Conservation (phyloP, 495 filamentous ascomycete species). For the Annulohypoxylon nitens region DNA sequence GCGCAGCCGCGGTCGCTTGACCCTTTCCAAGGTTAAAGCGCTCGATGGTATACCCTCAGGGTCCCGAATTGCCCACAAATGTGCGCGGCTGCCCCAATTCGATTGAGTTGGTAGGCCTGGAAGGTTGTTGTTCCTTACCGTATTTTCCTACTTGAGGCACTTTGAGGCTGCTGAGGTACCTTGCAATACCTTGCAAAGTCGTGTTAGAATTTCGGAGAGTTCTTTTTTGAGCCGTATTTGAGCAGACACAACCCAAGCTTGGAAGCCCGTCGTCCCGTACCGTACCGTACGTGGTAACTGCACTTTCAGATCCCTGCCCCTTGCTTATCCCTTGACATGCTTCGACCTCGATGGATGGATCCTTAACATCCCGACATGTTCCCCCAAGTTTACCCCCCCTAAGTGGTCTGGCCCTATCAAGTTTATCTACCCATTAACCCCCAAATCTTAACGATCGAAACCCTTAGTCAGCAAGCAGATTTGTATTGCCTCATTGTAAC, state of each 20-base stretch:
- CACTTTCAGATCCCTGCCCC: neutral
- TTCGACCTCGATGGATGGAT: no score
- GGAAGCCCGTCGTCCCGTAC: constrained; percentile 3
- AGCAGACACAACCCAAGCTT: neutral
- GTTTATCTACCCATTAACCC: constrained; percentile 15
- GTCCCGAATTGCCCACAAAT: neutral
- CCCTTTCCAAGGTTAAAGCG: neutral
- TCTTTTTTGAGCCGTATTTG: constrained; percentile 23
- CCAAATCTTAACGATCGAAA: neutral
- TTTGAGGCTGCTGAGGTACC: neutral
- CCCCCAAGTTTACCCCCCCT: constrained; percentile 17
- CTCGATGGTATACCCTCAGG: constrained; percentile 1
- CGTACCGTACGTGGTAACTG: constrained; percentile 9
- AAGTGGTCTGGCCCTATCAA: constrained; percentile 35
- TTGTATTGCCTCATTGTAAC: constrained; percentile 45
- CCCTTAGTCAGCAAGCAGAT: constrained; percentile 43
- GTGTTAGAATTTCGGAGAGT: constrained; percentile 36
- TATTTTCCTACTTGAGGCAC: neutral
- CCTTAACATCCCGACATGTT: constrained; percentile 13
- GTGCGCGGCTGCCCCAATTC: constrained; percentile 25
- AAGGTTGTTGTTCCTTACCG: constrained; percentile 14
- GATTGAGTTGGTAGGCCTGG: constrained; percentile 13
- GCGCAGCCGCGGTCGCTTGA: constrained; percentile 9
- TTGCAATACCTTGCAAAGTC: constrained; percentile 5
- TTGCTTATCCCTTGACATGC: constrained; percentile 24